Evolutionary conservation across 768 basidiomycete species (phyloP), one percentile per base, ranked within the genome.

Genomic region (Boletus rex-veris): DNA sequence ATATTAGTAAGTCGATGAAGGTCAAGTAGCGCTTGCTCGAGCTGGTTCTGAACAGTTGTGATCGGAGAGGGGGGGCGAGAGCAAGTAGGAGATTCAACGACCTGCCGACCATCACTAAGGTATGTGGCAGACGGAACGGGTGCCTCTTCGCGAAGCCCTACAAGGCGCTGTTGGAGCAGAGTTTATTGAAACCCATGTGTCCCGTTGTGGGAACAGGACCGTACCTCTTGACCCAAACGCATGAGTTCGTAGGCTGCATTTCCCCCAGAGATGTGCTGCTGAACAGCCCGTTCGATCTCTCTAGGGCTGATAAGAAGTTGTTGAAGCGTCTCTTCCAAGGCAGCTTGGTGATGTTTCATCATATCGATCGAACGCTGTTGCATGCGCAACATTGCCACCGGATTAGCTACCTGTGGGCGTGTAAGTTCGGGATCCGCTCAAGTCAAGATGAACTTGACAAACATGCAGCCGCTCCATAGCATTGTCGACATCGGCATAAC

Each of bases 1-100:
- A 83, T 76, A 3, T 79, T 80, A 2, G 82, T 82, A 36, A 75
- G 66, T 7, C 70, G 71, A 52, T 82, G 80, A 21, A 84, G 70
- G 15, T 74, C 70, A 8, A 77, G 64, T 16, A 83, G 66, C 6
- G 77, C 78, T 48, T 70, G 67, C 62, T 80, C 76, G 54, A 74
- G 72, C 62, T 79, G 71, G 15, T 73, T 64, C 18, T 72, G 68
- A 19, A 66, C 68, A 8, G 58, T 69, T 7, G 58, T 45, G 18
- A 33, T 39, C 21, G 68, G 64, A 26, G 68, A 66, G n/a, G 65
- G 19, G 3, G 68, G 55, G 7, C 53, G 45, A 3, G 63, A 68
- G 28, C 58, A 21, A 15, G 18, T 1, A 19, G 70, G 65, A 0
- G 67, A 69, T 41, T 60, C 55, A 15, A 60, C 58, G 33, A 71